phyloP scores from a whole-genome alignment of 768 basidiomycete species.

The Boletus insuetus region DNA sequence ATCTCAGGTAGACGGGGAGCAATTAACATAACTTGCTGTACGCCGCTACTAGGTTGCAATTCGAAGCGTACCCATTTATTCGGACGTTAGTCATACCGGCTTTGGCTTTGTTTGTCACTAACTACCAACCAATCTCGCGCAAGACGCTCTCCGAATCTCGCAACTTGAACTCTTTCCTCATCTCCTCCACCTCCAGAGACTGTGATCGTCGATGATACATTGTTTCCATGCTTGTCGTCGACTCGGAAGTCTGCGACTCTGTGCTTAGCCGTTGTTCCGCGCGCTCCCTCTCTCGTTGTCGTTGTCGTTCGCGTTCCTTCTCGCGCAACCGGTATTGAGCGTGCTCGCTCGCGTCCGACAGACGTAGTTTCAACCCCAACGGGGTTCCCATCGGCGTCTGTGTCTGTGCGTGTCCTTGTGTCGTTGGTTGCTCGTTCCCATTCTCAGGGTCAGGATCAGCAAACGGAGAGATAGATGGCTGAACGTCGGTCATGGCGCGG shows the following conservation, averaged over 20 bases:
- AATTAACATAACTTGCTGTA: no score
- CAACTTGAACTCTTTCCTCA: slow-evolving; percentile 9
- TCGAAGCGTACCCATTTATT: no score
- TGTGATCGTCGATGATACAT: not conserved
- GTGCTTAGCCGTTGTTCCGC: not conserved
- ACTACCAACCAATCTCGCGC: slow-evolving; percentile 20
- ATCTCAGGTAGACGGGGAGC: no score
- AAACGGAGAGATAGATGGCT: not conserved
- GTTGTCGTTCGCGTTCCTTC: slow-evolving; percentile 17
- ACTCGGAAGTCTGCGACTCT: not conserved
- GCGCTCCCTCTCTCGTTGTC: not conserved
- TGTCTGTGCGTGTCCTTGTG: not conserved
- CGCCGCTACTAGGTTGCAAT: no score
- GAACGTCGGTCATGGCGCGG: not conserved
- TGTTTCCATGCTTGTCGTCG: not conserved
- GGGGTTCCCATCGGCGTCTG: slow-evolving; percentile 1
- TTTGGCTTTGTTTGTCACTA: not conserved
- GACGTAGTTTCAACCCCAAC: slow-evolving; percentile 18
- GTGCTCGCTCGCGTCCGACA: slow-evolving; percentile 26
- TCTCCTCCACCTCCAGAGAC: not conserved
- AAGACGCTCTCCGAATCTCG: slow-evolving; percentile 22
- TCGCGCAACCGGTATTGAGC: slow-evolving; percentile 20
- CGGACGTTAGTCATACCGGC: not conserved
- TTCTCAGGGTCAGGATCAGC: not conserved
- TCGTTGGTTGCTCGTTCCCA: no score